Evolutionary conservation across 495 filamentous ascomycete species (phyloP), one percentile per base, ranked within the genome.

Genomic region (Penicillium turbatum): DNA sequence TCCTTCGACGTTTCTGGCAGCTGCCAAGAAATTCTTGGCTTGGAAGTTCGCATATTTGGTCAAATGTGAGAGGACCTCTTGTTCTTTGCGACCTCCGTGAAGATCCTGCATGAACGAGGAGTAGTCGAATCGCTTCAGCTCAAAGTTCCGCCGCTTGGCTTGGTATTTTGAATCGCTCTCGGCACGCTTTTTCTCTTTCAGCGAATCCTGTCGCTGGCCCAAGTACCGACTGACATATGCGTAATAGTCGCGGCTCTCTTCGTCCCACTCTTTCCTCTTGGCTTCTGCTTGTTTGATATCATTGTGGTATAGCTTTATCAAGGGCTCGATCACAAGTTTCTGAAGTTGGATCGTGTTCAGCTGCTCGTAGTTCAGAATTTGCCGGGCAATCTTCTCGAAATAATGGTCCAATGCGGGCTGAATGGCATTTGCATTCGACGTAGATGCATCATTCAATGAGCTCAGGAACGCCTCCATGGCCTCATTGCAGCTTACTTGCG

Each of bases 91-190:
- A 27, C 93, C 93, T 21, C 93, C 93, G 61, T 97, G 93, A 10
- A 99, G 78, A 74, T 99, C 93, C 55, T 97, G 92, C 90, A 99
- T 96, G 66, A 97, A 99, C 10, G 90, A 95, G 15, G 91, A 97
- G 69, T 99, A 99, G 71, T 99, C 93, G 54, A 99, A 99, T 9
- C 95, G 86, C 72, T 90, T 97, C 35, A 99, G 75, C 71, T 99
- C 93, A 59, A 97, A 99, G 54, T 89, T 95, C 34, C 87, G 86
- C 46, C 92, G 84, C 66, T 96, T 97, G 2, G 80, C 83, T 67
- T 99, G 92, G 67, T 99, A 99, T 60, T 99, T 99, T 17, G 86
- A 85, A 63, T 99, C 93, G 63, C 90, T 96, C 58, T 99, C 90
- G 13, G 79, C 84, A 48, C 90, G 86, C 72, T 95, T 97, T 78